Percentiles rank a stretch among this genome's conserved stretches.
Conservation (phyloP, 2,329 filamentous ascomycete species). For the Colletotrichum ledebouriae region DNA sequence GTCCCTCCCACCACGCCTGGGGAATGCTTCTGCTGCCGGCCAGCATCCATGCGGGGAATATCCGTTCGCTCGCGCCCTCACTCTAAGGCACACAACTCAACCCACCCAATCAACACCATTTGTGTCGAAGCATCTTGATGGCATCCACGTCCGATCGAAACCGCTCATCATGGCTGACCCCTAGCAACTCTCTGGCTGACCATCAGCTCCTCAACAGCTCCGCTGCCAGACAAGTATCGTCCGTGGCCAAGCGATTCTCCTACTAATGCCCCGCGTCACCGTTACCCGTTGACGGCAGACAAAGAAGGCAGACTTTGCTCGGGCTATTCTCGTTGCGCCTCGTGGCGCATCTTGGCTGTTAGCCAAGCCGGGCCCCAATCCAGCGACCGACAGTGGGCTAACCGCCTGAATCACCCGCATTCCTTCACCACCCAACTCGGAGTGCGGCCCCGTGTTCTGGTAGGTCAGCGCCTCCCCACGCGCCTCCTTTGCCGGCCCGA, state of each 20-base stretch:
- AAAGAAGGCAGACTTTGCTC: conserved; percentile 16
- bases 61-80: conserved; percentile 33
- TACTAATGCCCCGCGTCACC: conserved; percentile 17
- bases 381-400: conserved; percentile 26
- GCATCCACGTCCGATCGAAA: conserved; percentile 39
- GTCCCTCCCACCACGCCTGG: conserved; percentile 31
- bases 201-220: conserved; percentile 32
- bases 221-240: conserved; percentile 33
- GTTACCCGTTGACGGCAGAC: background rate
- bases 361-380: conserved; percentile 18
- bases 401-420: conserved; percentile 31
- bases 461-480: conserved; percentile 34
- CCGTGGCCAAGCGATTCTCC: conserved; percentile 15
- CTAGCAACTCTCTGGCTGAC: conserved; percentile 9
- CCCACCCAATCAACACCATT: conserved; percentile 22
- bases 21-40: conserved; percentile 26
- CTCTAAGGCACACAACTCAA: background rate
- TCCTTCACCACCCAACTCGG: conserved; percentile 22
- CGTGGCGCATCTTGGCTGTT: conserved; percentile 38
- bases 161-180: conserved; percentile 24
- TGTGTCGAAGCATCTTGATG: conserved; percentile 24
- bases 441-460: conserved; percentile 17
- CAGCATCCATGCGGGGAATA: conserved; percentile 40
- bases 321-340: conserved; percentile 34
- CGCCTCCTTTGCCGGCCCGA: conserved; percentile 39